A percentile compares a stretch with the other conserved stretches of the same genome.
These are phyloP conservation scores for Sicyos baderoa DNA, from an alignment of 306 rosid genomes.

Conservation along the genomic window DNA sequence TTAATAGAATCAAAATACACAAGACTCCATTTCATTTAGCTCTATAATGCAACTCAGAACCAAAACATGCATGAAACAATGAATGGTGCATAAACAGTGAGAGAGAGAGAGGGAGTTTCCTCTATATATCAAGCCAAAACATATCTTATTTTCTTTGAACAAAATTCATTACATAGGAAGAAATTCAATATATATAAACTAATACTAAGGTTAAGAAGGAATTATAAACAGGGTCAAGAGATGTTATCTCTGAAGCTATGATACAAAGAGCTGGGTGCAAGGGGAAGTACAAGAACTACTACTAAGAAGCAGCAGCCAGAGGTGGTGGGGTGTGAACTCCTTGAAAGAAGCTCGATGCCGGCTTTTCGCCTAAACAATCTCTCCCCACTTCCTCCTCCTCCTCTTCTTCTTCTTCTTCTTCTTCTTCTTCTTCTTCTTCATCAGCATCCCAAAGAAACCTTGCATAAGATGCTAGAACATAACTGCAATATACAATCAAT, in stretches of 20 bases:
- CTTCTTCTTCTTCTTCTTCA: conserved; percentile 29
- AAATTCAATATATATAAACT: neutral
- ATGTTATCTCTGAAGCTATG: conserved; percentile 27
- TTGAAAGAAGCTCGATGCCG: conserved; percentile 33
- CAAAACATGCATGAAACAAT: neutral
- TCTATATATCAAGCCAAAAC: neutral
- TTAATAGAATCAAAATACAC: neutral
- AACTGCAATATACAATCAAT: conserved; percentile 37
- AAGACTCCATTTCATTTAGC: neutral
- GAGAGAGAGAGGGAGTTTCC: neutral
- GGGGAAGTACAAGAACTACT: neutral
- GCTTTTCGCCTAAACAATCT: conserved; percentile 16
- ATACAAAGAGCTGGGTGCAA: conserved; percentile 19
- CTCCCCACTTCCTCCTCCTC: conserved; percentile 33
- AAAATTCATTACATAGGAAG: too few species aligned
- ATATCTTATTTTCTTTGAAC: conserved; percentile 18
- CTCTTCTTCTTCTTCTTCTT: conserved; percentile 32
- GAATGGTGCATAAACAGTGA: neutral
- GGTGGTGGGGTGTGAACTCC: conserved; percentile 46
- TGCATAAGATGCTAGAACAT: conserved; percentile 77
- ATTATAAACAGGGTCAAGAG: conserved; percentile 26
- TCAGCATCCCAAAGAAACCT: conserved; percentile 81
- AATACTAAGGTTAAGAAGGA: conserved; percentile 4
- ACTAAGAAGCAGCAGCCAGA: conserved; percentile 53
- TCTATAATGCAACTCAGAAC: conserved; percentile 12